These are phyloP conservation scores for Raffaelea ambrosiae DNA, from an alignment of 2,329 filamentous ascomycete genomes.

Conservation along the genomic window DNA sequence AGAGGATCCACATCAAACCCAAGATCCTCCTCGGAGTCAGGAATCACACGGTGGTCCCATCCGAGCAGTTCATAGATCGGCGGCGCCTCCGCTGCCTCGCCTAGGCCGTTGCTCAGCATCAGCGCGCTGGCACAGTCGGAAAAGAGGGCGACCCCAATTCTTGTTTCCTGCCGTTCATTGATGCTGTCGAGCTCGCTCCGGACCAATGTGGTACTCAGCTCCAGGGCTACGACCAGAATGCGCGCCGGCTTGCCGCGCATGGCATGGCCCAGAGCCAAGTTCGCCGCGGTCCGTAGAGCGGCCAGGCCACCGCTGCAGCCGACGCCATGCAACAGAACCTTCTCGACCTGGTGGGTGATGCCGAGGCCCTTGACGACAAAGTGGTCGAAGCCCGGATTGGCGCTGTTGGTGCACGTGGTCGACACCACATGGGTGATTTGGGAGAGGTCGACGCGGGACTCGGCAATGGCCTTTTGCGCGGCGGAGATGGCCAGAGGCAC, in stretches of 20 bases:
- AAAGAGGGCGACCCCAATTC: slow-evolving; percentile 59
- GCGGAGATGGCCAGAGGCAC: slow-evolving; percentile 49
- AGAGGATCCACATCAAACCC: slow-evolving; percentile 57
- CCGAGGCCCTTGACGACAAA: slow-evolving; percentile 52
- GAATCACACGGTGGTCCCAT: slow-evolving; percentile 56
- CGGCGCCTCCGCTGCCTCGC: slow-evolving; percentile 23
- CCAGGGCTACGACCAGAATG: slow-evolving; percentile 56
- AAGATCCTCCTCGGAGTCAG: slow-evolving; percentile 53
- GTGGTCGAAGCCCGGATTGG: slow-evolving; percentile 61
- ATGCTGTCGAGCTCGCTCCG: slow-evolving; percentile 59
- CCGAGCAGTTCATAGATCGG: slow-evolving; percentile 53
- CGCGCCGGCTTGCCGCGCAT: slow-evolving; percentile 51
- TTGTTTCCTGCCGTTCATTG: slow-evolving; percentile 46
- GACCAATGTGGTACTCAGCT: slow-evolving; percentile 52
- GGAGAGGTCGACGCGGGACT: slow-evolving; percentile 39
- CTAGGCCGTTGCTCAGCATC: slow-evolving; percentile 56
- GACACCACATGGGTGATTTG: slow-evolving; percentile 60
- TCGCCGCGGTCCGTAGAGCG: slow-evolving; percentile 53
- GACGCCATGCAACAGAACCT: slow-evolving; percentile 56
- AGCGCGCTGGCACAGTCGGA: slow-evolving; percentile 62
- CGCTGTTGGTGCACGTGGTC: slow-evolving; percentile 61
- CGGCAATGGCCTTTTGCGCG: slow-evolving; percentile 44
- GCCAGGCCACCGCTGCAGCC: slow-evolving; percentile 59
- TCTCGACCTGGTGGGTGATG: slow-evolving; percentile 50
- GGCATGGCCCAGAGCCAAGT: slow-evolving; percentile 55